Conservation (phyloP, 768 basidiomycete species). For the Pisolithus marmoratus region DNA sequence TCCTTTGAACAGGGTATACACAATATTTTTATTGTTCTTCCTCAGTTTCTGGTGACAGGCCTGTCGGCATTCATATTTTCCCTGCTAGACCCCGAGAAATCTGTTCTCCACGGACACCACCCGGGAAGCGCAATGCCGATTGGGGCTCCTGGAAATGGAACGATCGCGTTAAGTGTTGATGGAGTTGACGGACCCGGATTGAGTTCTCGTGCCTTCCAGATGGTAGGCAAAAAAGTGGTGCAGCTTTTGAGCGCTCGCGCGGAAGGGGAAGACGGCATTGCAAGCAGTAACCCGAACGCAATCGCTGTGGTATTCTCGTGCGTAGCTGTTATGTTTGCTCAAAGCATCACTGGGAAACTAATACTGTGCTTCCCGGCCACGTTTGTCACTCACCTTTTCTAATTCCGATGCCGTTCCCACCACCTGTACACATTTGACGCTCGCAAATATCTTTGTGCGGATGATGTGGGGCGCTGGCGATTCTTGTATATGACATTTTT, state of each 20-base stretch:
- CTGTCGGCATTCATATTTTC: conserved; percentile 84
- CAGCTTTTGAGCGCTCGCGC: conserved; percentile 3
- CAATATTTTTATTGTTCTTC: conserved; percentile 89
- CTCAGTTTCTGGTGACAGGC: conserved; percentile 90
- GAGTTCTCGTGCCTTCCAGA: neutral
- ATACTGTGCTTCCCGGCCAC: neutral
- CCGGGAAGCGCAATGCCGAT: conserved; percentile 8
- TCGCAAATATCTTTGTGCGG: no score
- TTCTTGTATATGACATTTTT: neutral
- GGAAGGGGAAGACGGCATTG: conserved; percentile 3
- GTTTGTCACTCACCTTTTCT: neutral
- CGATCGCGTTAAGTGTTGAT: conserved; percentile 1
- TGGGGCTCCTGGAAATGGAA: conserved; percentile 5
- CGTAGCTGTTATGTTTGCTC: conserved; percentile 19
- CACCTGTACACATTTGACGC: no score
- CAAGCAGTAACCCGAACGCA: conserved; percentile 46
- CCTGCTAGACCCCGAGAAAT: conserved; percentile 64
- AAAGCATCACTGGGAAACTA: neutral
- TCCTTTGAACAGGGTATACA: conserved; percentile 70
- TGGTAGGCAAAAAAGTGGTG: neutral
- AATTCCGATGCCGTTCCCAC: neutral
- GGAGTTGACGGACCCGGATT: neutral
- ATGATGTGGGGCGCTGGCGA: no score
- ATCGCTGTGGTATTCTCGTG: conserved; percentile 78
- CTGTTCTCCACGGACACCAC: conserved; percentile 33